Base-by-base conservation (phyloP, 2,329 filamentous ascomycete genomes). In the Leptographium radiaticola region DNA sequence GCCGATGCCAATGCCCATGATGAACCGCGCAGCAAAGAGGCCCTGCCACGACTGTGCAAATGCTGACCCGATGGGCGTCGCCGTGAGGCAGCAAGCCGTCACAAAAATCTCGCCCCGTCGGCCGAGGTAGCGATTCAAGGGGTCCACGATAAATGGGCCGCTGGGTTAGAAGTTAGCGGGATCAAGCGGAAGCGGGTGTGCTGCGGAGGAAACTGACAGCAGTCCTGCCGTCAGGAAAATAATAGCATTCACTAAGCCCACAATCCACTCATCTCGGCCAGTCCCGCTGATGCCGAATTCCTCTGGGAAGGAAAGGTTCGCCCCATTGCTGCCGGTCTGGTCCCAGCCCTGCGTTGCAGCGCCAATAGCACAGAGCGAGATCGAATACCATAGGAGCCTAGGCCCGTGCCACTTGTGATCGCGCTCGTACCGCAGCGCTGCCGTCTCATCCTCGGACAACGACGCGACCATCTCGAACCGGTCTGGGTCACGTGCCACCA, bases 1-100 rank as follows among this genome's bases (percentile, higher is more conserved):
- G 30, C 86, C 86, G 70, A 89, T 87, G 1, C 84, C 86, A 47
- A 93, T 78, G 12, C 88, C 88, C 58, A 91, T 76, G 13, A 86
- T 72, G 56, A 91, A 77, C 40, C 88, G 81, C 48, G 81, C 83
- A 46, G 79, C 73, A 57, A 93, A 75, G 59, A 89, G 77, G 61
- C 87, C 77, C 64, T 73, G 75, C 85, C 86, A 91, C 0, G 76
- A 81, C 56, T 84, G 78, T 53, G 81, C 79, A 59, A 89, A 86
- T 0, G 78, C 85, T 49, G 77, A 81, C 18, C 82, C 84, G 58
- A 89, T 79, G 2, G 84, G 6, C 83, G 74, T 65, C 84, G 75
- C 39, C 86, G 70, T 63, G 83, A 86, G 63, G 89, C 52, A 82
- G 58, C 85, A 78, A 45, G 84, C 87, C 6, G 86, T 81, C 55